Percentiles rank a stretch among this genome's conserved stretches.
phyloP scores from a whole-genome alignment of 1,139 yeast genomes.

The Sugiyamaella grinbergsii region DNA sequence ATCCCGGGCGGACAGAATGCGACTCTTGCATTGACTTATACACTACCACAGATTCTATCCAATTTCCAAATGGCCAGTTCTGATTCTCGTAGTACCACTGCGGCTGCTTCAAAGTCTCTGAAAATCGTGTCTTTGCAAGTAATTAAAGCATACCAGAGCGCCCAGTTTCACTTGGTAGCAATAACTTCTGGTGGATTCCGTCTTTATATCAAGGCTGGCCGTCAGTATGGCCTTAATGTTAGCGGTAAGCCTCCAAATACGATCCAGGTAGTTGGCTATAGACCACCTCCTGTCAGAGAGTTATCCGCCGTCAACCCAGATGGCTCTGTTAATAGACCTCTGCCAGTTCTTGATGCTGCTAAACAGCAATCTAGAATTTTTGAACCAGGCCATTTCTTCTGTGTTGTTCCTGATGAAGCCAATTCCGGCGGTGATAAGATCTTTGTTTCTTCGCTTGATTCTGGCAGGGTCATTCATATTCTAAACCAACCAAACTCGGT shows the following conservation, averaged over 20 bases:
- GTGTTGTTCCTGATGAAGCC: conserved; percentile 43
- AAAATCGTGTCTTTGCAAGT: conserved; percentile 65
- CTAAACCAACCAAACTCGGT: conserved; percentile 45
- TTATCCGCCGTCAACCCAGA: neutral
- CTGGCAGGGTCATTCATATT: conserved; percentile 65
- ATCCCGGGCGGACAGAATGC: conserved; percentile 37
- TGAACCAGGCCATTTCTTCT: conserved; percentile 82
- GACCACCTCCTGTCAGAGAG: conserved; percentile 39
- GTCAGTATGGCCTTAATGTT: conserved; percentile 23
- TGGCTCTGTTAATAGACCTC: conserved; percentile 1
- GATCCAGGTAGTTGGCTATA: conserved; percentile 43
- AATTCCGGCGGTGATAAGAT: conserved; percentile 48
- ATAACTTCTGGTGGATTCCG: conserved; percentile 87
- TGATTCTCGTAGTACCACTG: conserved; percentile 17
- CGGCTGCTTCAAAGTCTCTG: conserved; percentile 43
- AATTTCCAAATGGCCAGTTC: conserved; percentile 43
- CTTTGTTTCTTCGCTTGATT: conserved; percentile 79
- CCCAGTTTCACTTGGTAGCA: conserved; percentile 75
- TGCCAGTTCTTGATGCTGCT: conserved; percentile 43
- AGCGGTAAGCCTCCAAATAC: conserved; percentile 37
- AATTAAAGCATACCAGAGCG: conserved; percentile 62
- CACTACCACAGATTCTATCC: conserved; percentile 38
- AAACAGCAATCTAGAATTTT: conserved; percentile 53
- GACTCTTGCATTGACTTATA: conserved; percentile 42
- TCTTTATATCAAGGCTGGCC: conserved; percentile 51